Conservation (phyloP, 129 eudicot genomes). For the Pseudognaphalium luteoalbum region DNA sequence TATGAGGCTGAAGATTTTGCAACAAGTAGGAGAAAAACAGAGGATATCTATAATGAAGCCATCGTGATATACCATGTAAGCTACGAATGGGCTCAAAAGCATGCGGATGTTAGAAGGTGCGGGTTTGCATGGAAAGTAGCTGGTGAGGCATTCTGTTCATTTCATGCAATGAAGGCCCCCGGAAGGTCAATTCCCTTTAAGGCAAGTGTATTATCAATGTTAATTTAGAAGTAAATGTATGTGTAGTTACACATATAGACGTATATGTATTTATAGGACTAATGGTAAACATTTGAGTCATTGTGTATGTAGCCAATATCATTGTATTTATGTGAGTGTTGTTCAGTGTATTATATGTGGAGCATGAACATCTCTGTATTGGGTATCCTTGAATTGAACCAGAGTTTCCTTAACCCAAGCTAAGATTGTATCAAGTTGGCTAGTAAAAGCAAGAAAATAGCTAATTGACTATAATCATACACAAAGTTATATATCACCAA, state of each 20-base stretch:
- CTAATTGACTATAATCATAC: neutral
- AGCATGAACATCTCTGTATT: no score
- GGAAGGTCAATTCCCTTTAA: constrained; percentile 35
- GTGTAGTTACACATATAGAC: neutral
- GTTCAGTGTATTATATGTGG: neutral
- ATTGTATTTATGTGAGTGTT: constrained; percentile 22
- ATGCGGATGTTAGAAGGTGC: constrained; percentile 37
- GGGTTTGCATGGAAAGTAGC: constrained; percentile 91
- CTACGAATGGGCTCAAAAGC: constrained; percentile 45
- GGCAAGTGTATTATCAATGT: constrained; percentile 27
- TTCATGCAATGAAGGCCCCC: constrained; percentile 26
- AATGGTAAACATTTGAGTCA: constrained; percentile 12
- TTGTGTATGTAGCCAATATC: constrained; percentile 22
- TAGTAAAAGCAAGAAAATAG: no score
- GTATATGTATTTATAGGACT: neutral
- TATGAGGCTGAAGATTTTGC: constrained; percentile 35
- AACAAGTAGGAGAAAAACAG: constrained; percentile 38
- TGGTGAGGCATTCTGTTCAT: constrained; percentile 59
- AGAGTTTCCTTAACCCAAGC: no score
- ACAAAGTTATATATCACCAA: neutral
- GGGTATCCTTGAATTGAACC: no score
- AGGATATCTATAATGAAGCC: constrained; percentile 53
- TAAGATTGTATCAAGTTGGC: no score
- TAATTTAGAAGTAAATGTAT: constrained; percentile 20
- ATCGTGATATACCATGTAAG: constrained; percentile 52